phyloP scores from a whole-genome alignment of 495 filamentous ascomycete genomes.

The Hyaloscypha variabilis region DNA sequence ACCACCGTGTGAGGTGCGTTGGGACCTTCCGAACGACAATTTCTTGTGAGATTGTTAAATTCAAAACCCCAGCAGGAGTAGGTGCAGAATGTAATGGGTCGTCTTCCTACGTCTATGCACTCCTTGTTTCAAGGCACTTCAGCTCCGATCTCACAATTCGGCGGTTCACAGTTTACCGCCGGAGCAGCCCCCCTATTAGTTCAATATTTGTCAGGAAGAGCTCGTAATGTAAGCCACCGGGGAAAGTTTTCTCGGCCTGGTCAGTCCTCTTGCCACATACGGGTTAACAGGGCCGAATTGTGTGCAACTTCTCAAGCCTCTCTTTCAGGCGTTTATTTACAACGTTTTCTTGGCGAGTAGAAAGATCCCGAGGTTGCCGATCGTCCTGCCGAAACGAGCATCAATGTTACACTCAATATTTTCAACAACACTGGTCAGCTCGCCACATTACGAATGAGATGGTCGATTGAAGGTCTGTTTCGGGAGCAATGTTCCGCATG shows the following conservation, averaged over 20 bases:
- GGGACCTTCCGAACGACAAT: background rate
- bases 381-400: background rate
- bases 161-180: background rate
- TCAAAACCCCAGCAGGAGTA: background rate
- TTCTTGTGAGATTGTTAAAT: background rate
- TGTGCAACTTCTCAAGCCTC: background rate
- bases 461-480: background rate
- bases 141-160: background rate
- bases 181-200: background rate
- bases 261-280: background rate
- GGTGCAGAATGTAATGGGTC: background rate
- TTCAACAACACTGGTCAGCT: background rate
- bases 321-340: background rate
- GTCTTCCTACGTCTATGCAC: background rate
- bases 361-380: background rate
- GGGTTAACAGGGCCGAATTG: background rate
- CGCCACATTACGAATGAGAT: background rate
- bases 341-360: background rate
- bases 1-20: background rate
- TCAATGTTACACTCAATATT: background rate
- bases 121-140: constrained; percentile 3
- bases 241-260: background rate
- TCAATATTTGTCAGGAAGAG: constrained; percentile 1
- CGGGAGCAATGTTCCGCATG: background rate
- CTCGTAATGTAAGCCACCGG: constrained; percentile 3